phyloP scores from a whole-genome alignment of 352 stramenopile genomes.

The Phytophthora multivora region DNA sequence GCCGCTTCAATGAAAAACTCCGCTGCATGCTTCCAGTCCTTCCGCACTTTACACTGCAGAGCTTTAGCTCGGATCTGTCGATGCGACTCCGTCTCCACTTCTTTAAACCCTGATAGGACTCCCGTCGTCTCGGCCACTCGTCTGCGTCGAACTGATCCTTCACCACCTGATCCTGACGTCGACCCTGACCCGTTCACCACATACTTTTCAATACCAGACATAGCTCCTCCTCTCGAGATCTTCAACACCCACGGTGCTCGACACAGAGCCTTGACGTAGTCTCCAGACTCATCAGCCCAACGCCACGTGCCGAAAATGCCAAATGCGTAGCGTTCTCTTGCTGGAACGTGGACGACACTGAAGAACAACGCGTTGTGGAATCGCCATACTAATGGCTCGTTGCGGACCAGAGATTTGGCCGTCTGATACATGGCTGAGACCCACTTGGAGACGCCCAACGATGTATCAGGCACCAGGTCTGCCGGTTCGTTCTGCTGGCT shows the following conservation, averaged over 20 bases:
- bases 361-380: slow-evolving; percentile 67
- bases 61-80: slow-evolving; percentile 60
- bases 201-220: slow-evolving; percentile 65
- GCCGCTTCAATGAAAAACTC: slow-evolving; percentile 60
- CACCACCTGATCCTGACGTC: background rate
- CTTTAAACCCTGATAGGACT: slow-evolving; percentile 5
- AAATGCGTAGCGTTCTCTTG: slow-evolving; percentile 67
- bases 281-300: slow-evolving; percentile 63
- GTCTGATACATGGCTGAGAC: slow-evolving; percentile 75
- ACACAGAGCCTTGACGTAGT: slow-evolving; percentile 51
- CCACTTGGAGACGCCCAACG: slow-evolving; percentile 64
- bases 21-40: slow-evolving; percentile 68
- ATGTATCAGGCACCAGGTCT: slow-evolving; percentile 45
- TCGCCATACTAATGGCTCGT: slow-evolving; percentile 68
- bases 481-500: slow-evolving; percentile 52
- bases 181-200: slow-evolving; percentile 21
- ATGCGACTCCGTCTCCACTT: slow-evolving; percentile 41
- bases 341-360: slow-evolving; percentile 67
- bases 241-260: slow-evolving; percentile 52
- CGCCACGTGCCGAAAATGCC: slow-evolving; percentile 71
- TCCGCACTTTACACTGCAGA: slow-evolving; percentile 71
- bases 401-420: slow-evolving; percentile 63
- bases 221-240: slow-evolving; percentile 51
- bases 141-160: slow-evolving; percentile 20
- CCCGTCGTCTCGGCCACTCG: slow-evolving; percentile 8